Evolutionary conservation across 106 monocot species (phyloP).

Genomic region (Allium fistulosum): DNA sequence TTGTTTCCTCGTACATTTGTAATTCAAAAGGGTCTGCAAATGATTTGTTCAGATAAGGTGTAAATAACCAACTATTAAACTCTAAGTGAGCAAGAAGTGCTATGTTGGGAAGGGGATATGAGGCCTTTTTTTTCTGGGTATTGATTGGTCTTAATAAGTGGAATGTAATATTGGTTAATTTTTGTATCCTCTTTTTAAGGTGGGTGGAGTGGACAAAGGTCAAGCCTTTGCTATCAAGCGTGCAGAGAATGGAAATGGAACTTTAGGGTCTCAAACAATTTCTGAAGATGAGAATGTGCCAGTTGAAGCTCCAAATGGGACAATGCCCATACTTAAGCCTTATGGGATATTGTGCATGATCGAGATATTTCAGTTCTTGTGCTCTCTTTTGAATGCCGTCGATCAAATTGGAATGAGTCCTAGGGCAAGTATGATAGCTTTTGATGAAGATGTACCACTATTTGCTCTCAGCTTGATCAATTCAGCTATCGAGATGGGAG

Average conservation of each 20-base stretch:
- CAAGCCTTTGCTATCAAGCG: conserved; percentile 48
- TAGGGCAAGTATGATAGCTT: conserved; percentile 55
- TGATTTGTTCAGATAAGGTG: too few relatives aligned
- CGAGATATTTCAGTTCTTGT: conserved; percentile 89
- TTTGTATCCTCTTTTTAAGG: conserved; percentile 24
- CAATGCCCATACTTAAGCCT: conserved; percentile 36
- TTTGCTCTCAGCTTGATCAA: conserved; percentile 92
- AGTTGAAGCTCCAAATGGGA: conserved; percentile 23
- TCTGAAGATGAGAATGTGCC: conserved; percentile 5
- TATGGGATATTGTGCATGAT: conserved; percentile 79
- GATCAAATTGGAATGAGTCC: conserved; percentile 70
- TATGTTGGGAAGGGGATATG: too few relatives aligned
- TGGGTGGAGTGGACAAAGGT: conserved; percentile 40
- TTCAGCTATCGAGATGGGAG: conserved; percentile 77
- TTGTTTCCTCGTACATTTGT: too few relatives aligned
- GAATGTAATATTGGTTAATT: background rate
- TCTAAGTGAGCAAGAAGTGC: too few relatives aligned
- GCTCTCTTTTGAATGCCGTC: conserved; percentile 68
- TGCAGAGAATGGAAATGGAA: conserved; percentile 61
- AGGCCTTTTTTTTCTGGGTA: too few relatives aligned
- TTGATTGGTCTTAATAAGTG: too few relatives aligned
- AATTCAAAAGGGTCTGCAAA: too few relatives aligned
- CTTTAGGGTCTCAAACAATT: conserved; percentile 9
- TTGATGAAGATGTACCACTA: conserved; percentile 89
- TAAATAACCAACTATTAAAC: too few relatives aligned